Conservation (phyloP, 257 asterid species). For the Scutellaria minor region DNA sequence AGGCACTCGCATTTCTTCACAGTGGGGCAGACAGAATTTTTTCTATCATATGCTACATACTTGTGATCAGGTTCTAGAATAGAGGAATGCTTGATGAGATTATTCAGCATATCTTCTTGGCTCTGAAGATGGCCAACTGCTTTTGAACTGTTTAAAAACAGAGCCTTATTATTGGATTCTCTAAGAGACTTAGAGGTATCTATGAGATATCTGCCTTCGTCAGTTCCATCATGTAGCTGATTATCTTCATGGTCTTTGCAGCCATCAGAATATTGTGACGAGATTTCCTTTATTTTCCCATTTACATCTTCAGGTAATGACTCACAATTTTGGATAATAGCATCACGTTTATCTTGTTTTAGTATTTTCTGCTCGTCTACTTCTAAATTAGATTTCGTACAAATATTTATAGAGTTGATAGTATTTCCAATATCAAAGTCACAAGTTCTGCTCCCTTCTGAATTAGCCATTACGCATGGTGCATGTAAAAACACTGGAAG, state of each 20-base stretch:
- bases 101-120: conserved; percentile 32
- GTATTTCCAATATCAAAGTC: conserved; percentile 36
- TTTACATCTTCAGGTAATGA: conserved; percentile 38
- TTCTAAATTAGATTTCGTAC: conserved; percentile 39
- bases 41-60: conserved; percentile 27
- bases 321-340: conserved; percentile 36
- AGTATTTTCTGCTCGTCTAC: conserved; percentile 41
- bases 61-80: conserved; percentile 39
- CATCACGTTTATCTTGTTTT: conserved; percentile 38
- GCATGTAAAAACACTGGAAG: conserved; percentile 37
- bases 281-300: conserved; percentile 36
- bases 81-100: conserved; percentile 37
- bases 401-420: conserved; percentile 25
- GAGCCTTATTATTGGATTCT: conserved; percentile 21
- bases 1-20: conserved; percentile 37
- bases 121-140: conserved; percentile 38
- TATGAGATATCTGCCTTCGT: conserved; percentile 26
- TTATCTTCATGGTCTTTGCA: conserved; percentile 37
- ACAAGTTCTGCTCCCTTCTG: conserved; percentile 36
- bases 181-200: conserved; percentile 33
- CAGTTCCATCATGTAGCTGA: conserved; percentile 33
- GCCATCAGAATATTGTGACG: conserved; percentile 37
- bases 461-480: conserved; percentile 28
- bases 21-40: conserved; percentile 30
- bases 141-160: conserved; percentile 32